These are phyloP conservation scores for Wickerhamiella azyma DNA, from an alignment of 805 yeast species.

Conservation along the genomic window DNA sequence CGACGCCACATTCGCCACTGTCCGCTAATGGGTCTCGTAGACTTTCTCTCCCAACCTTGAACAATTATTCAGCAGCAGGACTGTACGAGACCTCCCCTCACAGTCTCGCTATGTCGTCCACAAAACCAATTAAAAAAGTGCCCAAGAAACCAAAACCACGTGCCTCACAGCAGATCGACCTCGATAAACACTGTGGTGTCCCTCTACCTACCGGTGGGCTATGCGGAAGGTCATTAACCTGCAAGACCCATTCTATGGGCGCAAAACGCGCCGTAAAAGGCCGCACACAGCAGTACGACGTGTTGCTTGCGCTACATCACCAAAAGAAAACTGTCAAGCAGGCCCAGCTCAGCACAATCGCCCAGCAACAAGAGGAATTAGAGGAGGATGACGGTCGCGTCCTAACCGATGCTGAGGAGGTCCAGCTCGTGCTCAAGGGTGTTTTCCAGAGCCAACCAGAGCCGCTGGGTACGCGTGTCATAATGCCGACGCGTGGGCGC, in stretches of 20 bases:
- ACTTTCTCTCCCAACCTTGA: neutral
- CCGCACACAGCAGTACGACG: slow-evolving; percentile 84
- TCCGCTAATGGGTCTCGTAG: too few relatives aligned
- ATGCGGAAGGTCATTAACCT: slow-evolving; percentile 90
- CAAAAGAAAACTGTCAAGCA: slow-evolving; percentile 75
- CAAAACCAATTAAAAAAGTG: neutral
- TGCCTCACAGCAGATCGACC: slow-evolving; percentile 12
- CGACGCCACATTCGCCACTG: too few relatives aligned
- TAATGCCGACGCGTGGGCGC: slow-evolving; percentile 55
- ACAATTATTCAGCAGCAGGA: neutral
- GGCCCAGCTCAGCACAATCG: slow-evolving; percentile 22
- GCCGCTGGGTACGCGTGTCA: slow-evolving; percentile 58
- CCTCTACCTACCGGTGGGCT: slow-evolving; percentile 83
- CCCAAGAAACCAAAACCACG: slow-evolving; percentile 2
- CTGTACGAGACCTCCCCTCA: neutral
- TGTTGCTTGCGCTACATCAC: slow-evolving; percentile 76
- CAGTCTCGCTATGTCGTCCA: neutral
- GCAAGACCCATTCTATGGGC: slow-evolving; percentile 98
- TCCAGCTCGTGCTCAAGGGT: slow-evolving; percentile 77
- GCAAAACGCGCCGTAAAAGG: slow-evolving; percentile 94
- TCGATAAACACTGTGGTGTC: slow-evolving; percentile 80
- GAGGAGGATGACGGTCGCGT: slow-evolving; percentile 21
- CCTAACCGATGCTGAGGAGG: slow-evolving; percentile 76
- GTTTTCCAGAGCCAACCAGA: slow-evolving; percentile 64
- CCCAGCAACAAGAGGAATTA: slow-evolving; percentile 22